phyloP scores from a whole-genome alignment of 164 flowering plant genomes.

The Sextonia rubra region DNA sequence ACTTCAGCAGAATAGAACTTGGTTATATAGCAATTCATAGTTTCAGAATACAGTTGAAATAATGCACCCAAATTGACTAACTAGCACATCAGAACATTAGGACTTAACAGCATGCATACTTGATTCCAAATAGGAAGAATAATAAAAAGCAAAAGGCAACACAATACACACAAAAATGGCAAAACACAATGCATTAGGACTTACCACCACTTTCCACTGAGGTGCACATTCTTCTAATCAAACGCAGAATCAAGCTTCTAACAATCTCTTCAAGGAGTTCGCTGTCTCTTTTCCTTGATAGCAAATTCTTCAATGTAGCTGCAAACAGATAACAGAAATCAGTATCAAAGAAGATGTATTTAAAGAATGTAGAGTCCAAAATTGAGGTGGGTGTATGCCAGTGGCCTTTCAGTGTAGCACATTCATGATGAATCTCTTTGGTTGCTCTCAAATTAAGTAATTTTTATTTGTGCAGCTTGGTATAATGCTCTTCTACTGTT shows the following conservation, averaged over 20 bases:
- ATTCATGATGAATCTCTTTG: background rate
- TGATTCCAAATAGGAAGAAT: background rate
- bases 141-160: background rate
- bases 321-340: conserved; percentile 12
- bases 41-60: too few species aligned
- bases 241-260: conserved; percentile 47
- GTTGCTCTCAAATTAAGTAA: too few species aligned
- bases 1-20: too few species aligned
- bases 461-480: too few species aligned
- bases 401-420: background rate
- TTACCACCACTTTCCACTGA: conserved; percentile 46
- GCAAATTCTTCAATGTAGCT: conserved; percentile 62
- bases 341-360: background rate
- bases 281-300: conserved; percentile 27
- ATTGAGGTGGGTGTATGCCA: background rate
- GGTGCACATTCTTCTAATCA: conserved; percentile 63
- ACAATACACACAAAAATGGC: background rate
- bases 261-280: conserved; percentile 58
- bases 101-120: background rate
- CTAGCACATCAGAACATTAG: background rate
- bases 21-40: too few species aligned
- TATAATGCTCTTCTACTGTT: too few species aligned
- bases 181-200: background rate
- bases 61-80: background rate
- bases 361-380: background rate